Conservation (phyloP, 441 rosid species). For the Jatropha podagrica region DNA sequence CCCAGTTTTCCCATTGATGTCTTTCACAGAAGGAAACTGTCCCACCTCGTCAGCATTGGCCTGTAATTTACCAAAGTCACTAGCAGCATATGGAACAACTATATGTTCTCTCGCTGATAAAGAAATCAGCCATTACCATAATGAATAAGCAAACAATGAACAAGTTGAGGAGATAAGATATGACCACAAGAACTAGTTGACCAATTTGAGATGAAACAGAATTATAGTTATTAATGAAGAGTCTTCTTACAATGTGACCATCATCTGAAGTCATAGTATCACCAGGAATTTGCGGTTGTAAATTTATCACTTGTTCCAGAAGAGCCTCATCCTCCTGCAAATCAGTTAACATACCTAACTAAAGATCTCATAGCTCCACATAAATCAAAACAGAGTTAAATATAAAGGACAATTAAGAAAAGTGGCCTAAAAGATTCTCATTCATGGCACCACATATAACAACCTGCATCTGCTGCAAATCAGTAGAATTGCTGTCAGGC, state of each 20-base stretch:
- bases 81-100: constrained; percentile 21
- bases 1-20: constrained; percentile 25
- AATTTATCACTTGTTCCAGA: constrained; percentile 34
- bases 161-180: constrained; percentile 7
- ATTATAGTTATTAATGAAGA: background rate
- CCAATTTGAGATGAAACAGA: constrained; percentile 3
- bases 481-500: constrained; percentile 36
- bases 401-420: background rate
- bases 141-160: background rate
- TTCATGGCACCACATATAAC: constrained; percentile 6
- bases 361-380: background rate
- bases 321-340: constrained; percentile 44
- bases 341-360: constrained; percentile 1
- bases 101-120: constrained; percentile 17
- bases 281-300: constrained; percentile 32
- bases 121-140: constrained; percentile 6
- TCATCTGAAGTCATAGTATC: constrained; percentile 31
- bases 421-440: background rate
- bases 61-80: constrained; percentile 35
- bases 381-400: background rate
- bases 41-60: constrained; percentile 39
- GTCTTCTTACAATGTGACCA: constrained; percentile 30
- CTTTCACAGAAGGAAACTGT: constrained; percentile 33
- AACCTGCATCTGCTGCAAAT: constrained; percentile 63
- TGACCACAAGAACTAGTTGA: constrained; percentile 11